Evolutionary conservation across 495 filamentous ascomycete genomes (phyloP), one percentile per base, ranked within the genome.

Genomic region (Jackrogersella multiformis): DNA sequence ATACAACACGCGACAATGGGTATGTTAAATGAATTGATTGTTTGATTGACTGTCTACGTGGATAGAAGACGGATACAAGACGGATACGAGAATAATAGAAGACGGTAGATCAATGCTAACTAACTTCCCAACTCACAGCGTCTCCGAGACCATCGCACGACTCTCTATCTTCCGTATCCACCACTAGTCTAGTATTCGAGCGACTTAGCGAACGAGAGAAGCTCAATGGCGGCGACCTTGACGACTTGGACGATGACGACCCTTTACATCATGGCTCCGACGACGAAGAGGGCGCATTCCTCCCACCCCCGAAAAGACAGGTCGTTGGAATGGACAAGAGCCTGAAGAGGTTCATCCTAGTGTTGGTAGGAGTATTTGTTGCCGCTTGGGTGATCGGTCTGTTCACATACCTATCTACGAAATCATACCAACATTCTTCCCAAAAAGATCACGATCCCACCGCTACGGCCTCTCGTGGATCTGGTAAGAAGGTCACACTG

Each of bases 321-420:
- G 78, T 79, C 0, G 60, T 70, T 2, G 67, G 67, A 1, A 83
- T 85, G 64, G 88, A 90, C 69, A 86, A 84, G 57, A 85, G 85
- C 36, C 80, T 87, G 49, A 85, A 88, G 66, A 82, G 87, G 52
- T 74, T 89, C 26, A 74, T 97, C 36, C 92, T 92, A 79, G 79
- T 91, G 28, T 66, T 94, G 18, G 85, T 85, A 5, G 78, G 80
- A 12, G 71, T 94, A 23, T 87, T 91, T 72, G 73, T 92, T 18
- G 89, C 88, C 6, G 88, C 88, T 53, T 99, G 95, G 95, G 69
- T 91, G 10, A 74, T 93, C 49, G 92, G 92, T 0, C 82, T 97
- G 36, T 81, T 89, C 36, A 78, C 91, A 41, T 96, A 94, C 77
- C 66, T 97, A 52, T 82, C 83, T 1, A 80, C 84, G 38, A 88